These are phyloP conservation scores for Kwoniella dejecticola DNA, from an alignment of 768 basidiomycete species.

Conservation along the genomic window DNA sequence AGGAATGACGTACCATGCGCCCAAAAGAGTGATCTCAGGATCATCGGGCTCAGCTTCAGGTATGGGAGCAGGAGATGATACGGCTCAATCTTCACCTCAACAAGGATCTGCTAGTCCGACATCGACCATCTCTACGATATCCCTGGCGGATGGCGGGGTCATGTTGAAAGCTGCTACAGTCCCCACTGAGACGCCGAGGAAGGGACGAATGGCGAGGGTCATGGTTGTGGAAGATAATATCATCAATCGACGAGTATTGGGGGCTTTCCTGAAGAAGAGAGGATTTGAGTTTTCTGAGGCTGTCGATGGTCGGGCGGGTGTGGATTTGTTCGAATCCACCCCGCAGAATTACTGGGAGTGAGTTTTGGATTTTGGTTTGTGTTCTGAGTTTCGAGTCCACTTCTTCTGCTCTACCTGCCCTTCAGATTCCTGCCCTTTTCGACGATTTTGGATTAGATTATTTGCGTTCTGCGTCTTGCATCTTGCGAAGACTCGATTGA, in stretches of 20 bases:
- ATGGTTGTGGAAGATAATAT: conserved; percentile 88
- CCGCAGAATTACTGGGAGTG: conserved; percentile 82
- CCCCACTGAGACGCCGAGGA: conserved; percentile 61
- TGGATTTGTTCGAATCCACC: conserved; percentile 65
- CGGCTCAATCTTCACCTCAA: conserved; percentile 28
- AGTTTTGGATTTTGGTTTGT: conserved; percentile 49
- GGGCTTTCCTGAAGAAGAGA: conserved; percentile 57
- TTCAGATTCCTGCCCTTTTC: too few relatives aligned
- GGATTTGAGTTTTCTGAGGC: conserved; percentile 75
- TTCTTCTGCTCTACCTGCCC: conserved; percentile 14
- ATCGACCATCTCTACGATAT: conserved; percentile 52
- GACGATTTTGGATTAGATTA: too few relatives aligned
- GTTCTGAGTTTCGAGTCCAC: background rate
- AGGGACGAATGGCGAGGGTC: conserved; percentile 63
- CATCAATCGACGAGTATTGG: conserved; percentile 81
- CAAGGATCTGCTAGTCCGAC: conserved; percentile 49
- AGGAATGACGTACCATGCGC: conserved; percentile 59
- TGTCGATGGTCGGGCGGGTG: conserved; percentile 80
- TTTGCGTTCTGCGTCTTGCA: too few relatives aligned
- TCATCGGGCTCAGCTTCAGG: background rate
- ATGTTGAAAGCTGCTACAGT: conserved; percentile 70
- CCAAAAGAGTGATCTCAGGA: conserved; percentile 11
- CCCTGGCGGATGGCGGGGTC: conserved; percentile 61
- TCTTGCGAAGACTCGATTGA: too few relatives aligned
- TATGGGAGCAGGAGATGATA: conserved; percentile 21